Percentiles rank a stretch among this genome's conserved stretches.
Conservation (phyloP, 768 basidiomycete species). For the Russula lepida region DNA sequence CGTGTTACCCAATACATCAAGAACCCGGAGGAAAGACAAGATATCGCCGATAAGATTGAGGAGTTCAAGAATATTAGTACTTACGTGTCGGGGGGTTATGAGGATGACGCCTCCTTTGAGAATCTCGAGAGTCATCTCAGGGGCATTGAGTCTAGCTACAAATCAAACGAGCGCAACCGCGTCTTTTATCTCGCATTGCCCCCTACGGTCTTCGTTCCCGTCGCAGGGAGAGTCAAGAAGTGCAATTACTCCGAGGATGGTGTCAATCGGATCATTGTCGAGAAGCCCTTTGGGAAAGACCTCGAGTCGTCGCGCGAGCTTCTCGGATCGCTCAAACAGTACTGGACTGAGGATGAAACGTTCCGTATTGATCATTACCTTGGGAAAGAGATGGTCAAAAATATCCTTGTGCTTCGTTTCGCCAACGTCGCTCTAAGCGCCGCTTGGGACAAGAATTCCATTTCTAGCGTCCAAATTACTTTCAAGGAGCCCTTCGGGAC, state of each 20-base stretch:
- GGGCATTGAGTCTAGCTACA: constrained; percentile 66
- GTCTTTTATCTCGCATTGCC: constrained; percentile 97
- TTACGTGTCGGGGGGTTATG: constrained; percentile 86
- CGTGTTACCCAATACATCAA: constrained; percentile 84
- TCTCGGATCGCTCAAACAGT: constrained; percentile 66
- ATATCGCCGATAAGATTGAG: constrained; percentile 53
- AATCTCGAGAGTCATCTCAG: constrained; percentile 67
- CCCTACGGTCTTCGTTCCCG: constrained; percentile 91
- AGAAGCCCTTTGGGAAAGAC: constrained; percentile 98
- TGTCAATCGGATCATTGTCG: constrained; percentile 87
- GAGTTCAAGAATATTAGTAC: constrained; percentile 75
- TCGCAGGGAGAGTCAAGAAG: constrained; percentile 74
- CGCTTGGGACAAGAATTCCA: constrained; percentile 91
- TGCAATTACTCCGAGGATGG: constrained; percentile 69
- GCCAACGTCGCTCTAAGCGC: constrained; percentile 87
- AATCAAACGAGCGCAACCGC: constrained; percentile 60
- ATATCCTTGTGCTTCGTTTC: constrained; percentile 89
- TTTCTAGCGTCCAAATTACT: constrained; percentile 96
- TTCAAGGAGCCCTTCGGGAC: constrained; percentile 99
- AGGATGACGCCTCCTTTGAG: constrained; percentile 72
- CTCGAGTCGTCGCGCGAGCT: constrained; percentile 75
- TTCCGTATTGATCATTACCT: constrained; percentile 99
- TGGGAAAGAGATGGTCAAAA: constrained; percentile 99
- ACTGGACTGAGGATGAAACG: constrained; percentile 95
- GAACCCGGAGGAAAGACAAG: constrained; percentile 52